A percentile compares a stretch with the other conserved stretches of the same genome.
These are phyloP conservation scores for Plectosphaerella cucumerina DNA, from an alignment of 2,329 filamentous ascomycete genomes.

Conservation along the genomic window DNA sequence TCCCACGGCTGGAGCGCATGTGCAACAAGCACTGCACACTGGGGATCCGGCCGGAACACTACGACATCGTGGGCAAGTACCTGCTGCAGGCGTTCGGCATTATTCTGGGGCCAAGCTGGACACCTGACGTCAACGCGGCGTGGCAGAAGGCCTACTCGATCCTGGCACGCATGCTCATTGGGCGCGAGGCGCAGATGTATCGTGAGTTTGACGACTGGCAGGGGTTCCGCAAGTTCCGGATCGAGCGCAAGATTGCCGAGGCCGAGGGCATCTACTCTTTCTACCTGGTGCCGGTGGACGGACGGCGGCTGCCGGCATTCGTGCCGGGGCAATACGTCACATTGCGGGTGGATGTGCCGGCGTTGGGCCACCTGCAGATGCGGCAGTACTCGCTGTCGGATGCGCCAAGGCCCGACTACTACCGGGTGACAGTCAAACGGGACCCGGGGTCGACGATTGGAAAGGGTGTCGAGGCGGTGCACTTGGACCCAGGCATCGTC, in stretches of 20 bases:
- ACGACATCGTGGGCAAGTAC: slow-evolving; percentile 65
- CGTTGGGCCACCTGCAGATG: slow-evolving; percentile 56
- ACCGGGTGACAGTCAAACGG: slow-evolving; percentile 68
- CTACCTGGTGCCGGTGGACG: slow-evolving; percentile 62
- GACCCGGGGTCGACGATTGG: slow-evolving; percentile 42
- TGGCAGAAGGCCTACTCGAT: slow-evolving; percentile 72
- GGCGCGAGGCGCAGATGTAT: slow-evolving; percentile 61
- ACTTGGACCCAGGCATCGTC: slow-evolving; percentile 57
- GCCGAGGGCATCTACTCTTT: slow-evolving; percentile 67
- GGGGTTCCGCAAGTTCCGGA: slow-evolving; percentile 63
- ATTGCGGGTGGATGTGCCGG: slow-evolving; percentile 52
- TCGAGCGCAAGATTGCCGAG: slow-evolving; percentile 62
- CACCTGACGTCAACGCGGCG: slow-evolving; percentile 58
- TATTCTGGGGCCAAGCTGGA: slow-evolving; percentile 61
- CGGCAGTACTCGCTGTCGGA: slow-evolving; percentile 73
- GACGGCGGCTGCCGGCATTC: slow-evolving; percentile 56
- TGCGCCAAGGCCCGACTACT: slow-evolving; percentile 54
- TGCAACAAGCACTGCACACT: slow-evolving; percentile 73
- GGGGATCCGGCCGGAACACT: slow-evolving; percentile 64
- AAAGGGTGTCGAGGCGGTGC: slow-evolving; percentile 36
- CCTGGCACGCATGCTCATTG: slow-evolving; percentile 68
- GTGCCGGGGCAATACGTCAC: slow-evolving; percentile 71
- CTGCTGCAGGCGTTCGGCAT: slow-evolving; percentile 63
- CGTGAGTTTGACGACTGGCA: slow-evolving; percentile 57
- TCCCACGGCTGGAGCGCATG: slow-evolving; percentile 49